phyloP scores from a whole-genome alignment of 1,284 basidiomycete genomes.

The Ceratobasidium sp. region DNA sequence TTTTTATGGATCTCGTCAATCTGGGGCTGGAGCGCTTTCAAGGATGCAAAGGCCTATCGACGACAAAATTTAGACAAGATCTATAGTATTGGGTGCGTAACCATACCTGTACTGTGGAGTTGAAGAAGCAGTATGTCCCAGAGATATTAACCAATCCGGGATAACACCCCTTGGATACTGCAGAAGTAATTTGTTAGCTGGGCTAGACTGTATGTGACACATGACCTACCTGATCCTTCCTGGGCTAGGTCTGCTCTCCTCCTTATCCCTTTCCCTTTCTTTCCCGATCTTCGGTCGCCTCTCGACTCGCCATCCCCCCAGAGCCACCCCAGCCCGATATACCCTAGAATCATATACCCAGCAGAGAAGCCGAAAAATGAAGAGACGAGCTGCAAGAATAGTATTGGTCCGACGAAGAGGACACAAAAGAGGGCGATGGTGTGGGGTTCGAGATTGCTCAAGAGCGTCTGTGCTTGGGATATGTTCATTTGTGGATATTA shows the following conservation, averaged over 20 bases:
- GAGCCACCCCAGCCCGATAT: constrained; percentile 30
- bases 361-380: constrained; percentile 26
- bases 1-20: constrained; percentile 76
- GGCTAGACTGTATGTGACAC: constrained; percentile 1
- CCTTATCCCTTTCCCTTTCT: constrained; percentile 21
- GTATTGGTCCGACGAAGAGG: constrained; percentile 10
- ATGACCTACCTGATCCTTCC: not conserved
- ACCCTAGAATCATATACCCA: constrained; percentile 35
- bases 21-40: constrained; percentile 79
- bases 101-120: constrained; percentile 87
- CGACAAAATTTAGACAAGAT: constrained; percentile 44
- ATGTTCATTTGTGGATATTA: constrained; percentile 35
- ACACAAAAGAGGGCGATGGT: constrained; percentile 27
- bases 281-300: constrained; percentile 10
- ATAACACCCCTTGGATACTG: constrained; percentile 62
- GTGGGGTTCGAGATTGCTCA: constrained; percentile 30
- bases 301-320: constrained; percentile 38
- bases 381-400: constrained; percentile 32
- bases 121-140: constrained; percentile 96
- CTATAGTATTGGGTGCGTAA: constrained; percentile 6
- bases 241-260: constrained; percentile 38
- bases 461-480: constrained; percentile 31
- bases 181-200: not conserved
- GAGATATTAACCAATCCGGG: constrained; percentile 92
- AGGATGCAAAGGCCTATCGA: constrained; percentile 80